Conservation (phyloP, 495 filamentous ascomycete species). For the Amniculicola lignicola region DNA sequence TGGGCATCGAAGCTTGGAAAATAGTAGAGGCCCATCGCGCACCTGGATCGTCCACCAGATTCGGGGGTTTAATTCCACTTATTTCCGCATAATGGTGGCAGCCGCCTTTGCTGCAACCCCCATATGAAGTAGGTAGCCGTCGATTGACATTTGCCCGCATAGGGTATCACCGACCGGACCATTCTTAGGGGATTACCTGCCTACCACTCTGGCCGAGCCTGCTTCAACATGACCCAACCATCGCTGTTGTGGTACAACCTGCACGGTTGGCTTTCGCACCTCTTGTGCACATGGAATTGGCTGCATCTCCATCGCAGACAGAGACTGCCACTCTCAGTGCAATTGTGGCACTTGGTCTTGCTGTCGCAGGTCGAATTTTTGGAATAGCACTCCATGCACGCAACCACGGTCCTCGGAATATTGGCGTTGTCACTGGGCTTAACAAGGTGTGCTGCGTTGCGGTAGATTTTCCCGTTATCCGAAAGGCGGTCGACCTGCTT, state of each 20-base stretch:
- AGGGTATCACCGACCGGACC: too few species aligned
- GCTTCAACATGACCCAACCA: slow-evolving; percentile 17
- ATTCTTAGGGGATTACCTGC: too few species aligned
- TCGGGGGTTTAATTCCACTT: too few species aligned
- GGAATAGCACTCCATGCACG: slow-evolving; percentile 19
- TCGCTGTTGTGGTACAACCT: slow-evolving; percentile 7
- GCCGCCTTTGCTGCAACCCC: too few species aligned
- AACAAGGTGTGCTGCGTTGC: slow-evolving; percentile 13
- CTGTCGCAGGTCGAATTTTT: slow-evolving; percentile 20
- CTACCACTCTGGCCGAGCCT: slow-evolving; percentile 20
- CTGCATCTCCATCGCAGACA: slow-evolving; percentile 21
- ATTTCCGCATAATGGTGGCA: too few species aligned
- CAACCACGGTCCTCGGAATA: slow-evolving; percentile 5
- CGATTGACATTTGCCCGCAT: too few species aligned
- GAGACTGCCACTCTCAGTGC: slow-evolving; percentile 1
- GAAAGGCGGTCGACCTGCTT: not conserved
- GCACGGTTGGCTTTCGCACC: slow-evolving; percentile 14
- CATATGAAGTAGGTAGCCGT: too few species aligned
- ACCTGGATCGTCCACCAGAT: too few species aligned
- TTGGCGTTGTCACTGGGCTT: not conserved
- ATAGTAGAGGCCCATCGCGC: too few species aligned
- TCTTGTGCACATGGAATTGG: not conserved
- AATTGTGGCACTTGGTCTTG: slow-evolving; percentile 3
- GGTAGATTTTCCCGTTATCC: not conserved
- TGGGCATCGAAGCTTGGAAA: too few species aligned